phyloP scores from a whole-genome alignment of 2,329 filamentous ascomycete species.

The Phaeosphaeriaceae sp. region DNA sequence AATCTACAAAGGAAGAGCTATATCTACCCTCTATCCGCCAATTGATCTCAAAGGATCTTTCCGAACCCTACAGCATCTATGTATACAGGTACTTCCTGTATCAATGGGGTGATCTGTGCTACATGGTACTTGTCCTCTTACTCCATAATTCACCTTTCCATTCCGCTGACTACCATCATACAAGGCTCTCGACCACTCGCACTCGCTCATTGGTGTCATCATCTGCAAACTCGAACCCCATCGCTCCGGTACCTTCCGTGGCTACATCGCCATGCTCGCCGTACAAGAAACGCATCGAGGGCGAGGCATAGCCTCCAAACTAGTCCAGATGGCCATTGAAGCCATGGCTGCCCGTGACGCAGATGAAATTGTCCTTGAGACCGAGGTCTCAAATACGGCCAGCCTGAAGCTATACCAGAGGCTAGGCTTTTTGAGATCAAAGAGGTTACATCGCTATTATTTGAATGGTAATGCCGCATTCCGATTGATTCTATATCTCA shows the following conservation, averaged over 20 bases:
- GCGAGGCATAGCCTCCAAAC: conserved; percentile 80
- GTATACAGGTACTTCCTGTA: conserved; percentile 98
- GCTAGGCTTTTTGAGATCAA: conserved; percentile 88
- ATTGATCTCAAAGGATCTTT: conserved; percentile 93
- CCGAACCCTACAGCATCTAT: conserved; percentile 98
- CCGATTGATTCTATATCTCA: conserved; percentile 81
- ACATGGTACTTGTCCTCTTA: conserved; percentile 76
- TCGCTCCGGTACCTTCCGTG: conserved; percentile 81
- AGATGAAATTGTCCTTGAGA: conserved; percentile 95
- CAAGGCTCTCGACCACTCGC: conserved; percentile 48
- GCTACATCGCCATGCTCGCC: conserved; percentile 99
- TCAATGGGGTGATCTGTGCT: conserved; percentile 98
- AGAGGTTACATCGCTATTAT: conserved; percentile 93
- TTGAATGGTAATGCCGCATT: conserved; percentile 96
- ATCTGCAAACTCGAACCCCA: conserved; percentile 95
- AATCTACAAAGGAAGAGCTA: conserved; percentile 63
- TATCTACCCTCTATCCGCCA: conserved; percentile 88
- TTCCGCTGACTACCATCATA: background rate
- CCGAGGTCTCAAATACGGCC: conserved; percentile 88
- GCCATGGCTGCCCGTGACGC: conserved; percentile 84
- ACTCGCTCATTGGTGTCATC: conserved; percentile 84
- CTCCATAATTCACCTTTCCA: too few species aligned
- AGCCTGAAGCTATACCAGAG: conserved; percentile 93
- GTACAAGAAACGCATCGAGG: conserved; percentile 81
- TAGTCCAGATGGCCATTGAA: conserved; percentile 90